Conservation (phyloP, 768 basidiomycete genomes). For the Amylocystis lapponica region DNA sequence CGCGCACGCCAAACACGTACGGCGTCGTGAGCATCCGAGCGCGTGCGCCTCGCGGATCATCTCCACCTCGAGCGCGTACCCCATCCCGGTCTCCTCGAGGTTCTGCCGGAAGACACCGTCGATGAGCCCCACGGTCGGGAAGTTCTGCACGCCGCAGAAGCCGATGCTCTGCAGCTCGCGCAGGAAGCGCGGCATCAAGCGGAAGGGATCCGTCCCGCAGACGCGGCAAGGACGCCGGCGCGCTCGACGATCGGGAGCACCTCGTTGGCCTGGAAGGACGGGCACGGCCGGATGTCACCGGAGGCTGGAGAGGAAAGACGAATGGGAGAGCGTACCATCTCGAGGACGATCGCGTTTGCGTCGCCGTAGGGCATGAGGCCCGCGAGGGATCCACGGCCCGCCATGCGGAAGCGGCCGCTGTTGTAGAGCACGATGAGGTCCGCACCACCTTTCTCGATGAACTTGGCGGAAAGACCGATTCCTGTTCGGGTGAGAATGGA, state of each 20-base stretch:
- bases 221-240: slow-evolving; percentile 12
- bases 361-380: slow-evolving; percentile 16
- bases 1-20: slow-evolving; percentile 11
- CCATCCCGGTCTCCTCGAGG: slow-evolving; percentile 19
- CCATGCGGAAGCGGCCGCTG: slow-evolving; percentile 15
- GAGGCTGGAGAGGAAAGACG: not conserved
- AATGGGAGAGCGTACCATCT: slow-evolving; percentile 7
- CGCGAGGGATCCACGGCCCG: slow-evolving; percentile 10
- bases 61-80: slow-evolving; percentile 14
- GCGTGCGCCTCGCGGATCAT: slow-evolving; percentile 14
- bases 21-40: slow-evolving; percentile 15
- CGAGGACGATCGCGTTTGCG: slow-evolving; percentile 12
- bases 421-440: slow-evolving; percentile 16
- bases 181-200: slow-evolving; percentile 15
- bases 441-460: slow-evolving; percentile 14
- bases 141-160: slow-evolving; percentile 18
- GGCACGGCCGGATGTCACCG: not conserved
- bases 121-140: slow-evolving; percentile 17
- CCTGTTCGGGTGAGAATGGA: too few species aligned
- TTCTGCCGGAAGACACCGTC: slow-evolving; percentile 16
- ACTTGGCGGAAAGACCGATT: slow-evolving; percentile 13
- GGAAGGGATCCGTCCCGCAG: slow-evolving; percentile 17
- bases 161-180: slow-evolving; percentile 12
- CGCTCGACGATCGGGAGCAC: slow-evolving; percentile 12
- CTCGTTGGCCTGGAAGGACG: slow-evolving; percentile 9